These are phyloP conservation scores for Psilocybe cubensis DNA, from an alignment of 768 basidiomycete genomes.

Conservation along the genomic window DNA sequence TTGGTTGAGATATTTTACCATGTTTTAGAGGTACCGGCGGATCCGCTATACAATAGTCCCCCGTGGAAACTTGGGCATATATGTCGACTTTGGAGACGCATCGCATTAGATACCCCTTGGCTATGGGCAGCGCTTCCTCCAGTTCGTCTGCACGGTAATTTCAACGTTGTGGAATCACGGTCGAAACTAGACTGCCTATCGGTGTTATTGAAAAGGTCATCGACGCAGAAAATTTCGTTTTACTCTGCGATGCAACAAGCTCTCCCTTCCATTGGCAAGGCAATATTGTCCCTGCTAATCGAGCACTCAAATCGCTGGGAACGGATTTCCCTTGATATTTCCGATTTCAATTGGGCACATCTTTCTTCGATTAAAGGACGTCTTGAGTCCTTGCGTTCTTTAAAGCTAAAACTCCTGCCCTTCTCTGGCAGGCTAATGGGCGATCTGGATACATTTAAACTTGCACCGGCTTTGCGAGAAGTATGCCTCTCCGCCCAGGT, in stretches of 20 bases:
- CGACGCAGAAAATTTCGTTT: constrained; percentile 10
- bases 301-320: constrained; percentile 20
- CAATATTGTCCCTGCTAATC: constrained; percentile 13
- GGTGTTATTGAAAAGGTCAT: constrained; percentile 14
- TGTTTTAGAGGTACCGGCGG: neutral
- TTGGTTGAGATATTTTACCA: constrained; percentile 18
- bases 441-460: constrained; percentile 16
- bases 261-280: constrained; percentile 1
- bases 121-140: constrained; percentile 12
- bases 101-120: constrained; percentile 1
- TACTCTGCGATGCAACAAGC: constrained; percentile 4
- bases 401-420: constrained; percentile 13
- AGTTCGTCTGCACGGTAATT: neutral
- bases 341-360: constrained; percentile 12
- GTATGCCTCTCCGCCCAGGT: constrained; percentile 9
- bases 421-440: neutral
- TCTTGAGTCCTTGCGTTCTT: constrained; percentile 8
- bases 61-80: constrained; percentile 15
- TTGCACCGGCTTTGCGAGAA: constrained; percentile 15
- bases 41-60: constrained; percentile 1
- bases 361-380: constrained; percentile 17
- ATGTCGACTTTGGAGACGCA: constrained; percentile 11
- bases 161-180: constrained; percentile 3
- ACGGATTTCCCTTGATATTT: constrained; percentile 13
- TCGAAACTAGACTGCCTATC: constrained; percentile 4